A percentile compares a stretch with the other conserved stretches of the same genome.
Evolutionary conservation across 2,329 filamentous ascomycete genomes (phyloP).

Genomic region (Scedosporium dehoogii): DNA sequence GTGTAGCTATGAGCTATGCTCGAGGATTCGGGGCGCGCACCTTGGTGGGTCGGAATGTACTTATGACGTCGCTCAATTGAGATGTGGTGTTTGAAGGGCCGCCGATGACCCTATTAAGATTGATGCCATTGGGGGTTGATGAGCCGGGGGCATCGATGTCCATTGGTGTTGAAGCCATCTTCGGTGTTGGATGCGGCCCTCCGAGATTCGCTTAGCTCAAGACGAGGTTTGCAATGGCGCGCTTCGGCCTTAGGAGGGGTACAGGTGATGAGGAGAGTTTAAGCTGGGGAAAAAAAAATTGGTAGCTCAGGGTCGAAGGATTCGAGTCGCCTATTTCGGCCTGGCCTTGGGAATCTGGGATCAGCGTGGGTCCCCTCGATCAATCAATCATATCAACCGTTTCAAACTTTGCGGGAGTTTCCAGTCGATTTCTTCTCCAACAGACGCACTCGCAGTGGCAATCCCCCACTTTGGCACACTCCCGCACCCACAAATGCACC

Average conservation of each 20-base stretch:
- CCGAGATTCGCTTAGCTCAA: neutral
- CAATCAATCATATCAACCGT: no score
- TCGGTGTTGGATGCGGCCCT: neutral
- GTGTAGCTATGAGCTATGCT: neutral
- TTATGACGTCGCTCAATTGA: constrained; percentile 68
- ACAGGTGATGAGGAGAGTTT: neutral
- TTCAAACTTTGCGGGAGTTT: no score
- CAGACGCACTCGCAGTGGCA: no score
- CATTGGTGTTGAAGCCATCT: constrained; percentile 48
- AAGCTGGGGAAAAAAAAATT: neutral
- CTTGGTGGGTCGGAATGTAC: constrained; percentile 69
- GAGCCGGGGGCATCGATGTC: constrained; percentile 39
- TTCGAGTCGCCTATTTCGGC: neutral
- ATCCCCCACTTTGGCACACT: no score
- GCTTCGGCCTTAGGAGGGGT: no score
- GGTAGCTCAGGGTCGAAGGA: neutral
- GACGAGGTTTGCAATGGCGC: neutral
- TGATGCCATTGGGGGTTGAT: constrained; percentile 29
- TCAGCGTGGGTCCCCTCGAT: no score
- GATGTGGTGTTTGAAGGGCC: constrained; percentile 37
- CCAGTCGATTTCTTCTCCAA: no score
- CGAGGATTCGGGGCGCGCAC: constrained; percentile 18
- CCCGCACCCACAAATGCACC: no score
- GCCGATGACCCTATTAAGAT: constrained; percentile 38
- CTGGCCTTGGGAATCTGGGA: neutral